Evolutionary conservation across 2,329 filamentous ascomycete genomes (phyloP), one percentile per base, ranked within the genome.

Genomic region (Colletotrichum sidae): DNA sequence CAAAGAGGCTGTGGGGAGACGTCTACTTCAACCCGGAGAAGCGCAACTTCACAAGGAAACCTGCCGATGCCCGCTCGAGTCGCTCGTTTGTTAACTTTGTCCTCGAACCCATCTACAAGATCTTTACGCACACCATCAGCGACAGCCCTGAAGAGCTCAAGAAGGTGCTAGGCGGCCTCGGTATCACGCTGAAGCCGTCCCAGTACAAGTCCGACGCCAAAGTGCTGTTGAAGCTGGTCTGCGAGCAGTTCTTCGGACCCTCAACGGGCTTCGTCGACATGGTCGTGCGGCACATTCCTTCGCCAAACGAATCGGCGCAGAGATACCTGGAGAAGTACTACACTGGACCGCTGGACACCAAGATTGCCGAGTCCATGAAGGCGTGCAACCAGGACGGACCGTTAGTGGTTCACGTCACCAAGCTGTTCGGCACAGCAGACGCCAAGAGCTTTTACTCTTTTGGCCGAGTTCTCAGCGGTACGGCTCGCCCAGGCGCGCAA

Each of bases 31-130:
- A 98, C 74, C 93, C 95, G 0, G 85, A 84, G 72, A 97, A 93
- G 78, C 90, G 95, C 68, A 95, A 92, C 61, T 99, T 99, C 73
- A 97, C 93, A 56, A 88, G 96, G 68, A 98, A 97, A 76, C 88
- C 90, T 0, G 80, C 92, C 25, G 95, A 98, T 73, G 90, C 95
- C 69, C 84, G 87, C 11, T 89, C 94, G 6, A 92, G 91, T 77
- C 86, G 96, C 61, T 92, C 93, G 1, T 99, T 99, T 76, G 92
- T 98, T 61, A 90, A 97, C 78, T 99, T 98, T 76, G 87, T 99
- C 35, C 83, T 99, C 52, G 96, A 99, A 76, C 96, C 96, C 15
- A 94, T 99, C 70, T 99, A 99, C 86, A 99, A 99, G 79, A 85
- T 99, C 46, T 98, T 95, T 77, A 95, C 94, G 13, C 93, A 97